Evolutionary conservation across 352 stramenopile species (phyloP), one percentile per base, ranked within the genome.

Genomic region (Phytophthora macrochlamydospora): DNA sequence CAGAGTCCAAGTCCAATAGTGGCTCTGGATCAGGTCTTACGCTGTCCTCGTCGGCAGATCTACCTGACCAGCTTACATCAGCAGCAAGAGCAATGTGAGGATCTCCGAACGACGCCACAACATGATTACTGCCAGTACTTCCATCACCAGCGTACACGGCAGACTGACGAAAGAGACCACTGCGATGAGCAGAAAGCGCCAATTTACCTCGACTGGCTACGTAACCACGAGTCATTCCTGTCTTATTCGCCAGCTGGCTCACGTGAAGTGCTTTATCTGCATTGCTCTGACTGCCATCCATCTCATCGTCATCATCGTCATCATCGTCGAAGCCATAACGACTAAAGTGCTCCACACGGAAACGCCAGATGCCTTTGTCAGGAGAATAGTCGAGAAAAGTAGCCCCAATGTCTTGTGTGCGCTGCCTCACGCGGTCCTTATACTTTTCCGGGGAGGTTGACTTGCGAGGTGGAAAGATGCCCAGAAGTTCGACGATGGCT

Each of bases 311-410:
- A 24, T 92, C 77, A 11, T 91, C 85, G 29, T 92, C 85, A 40
- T 91, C 78, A 55, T 89, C 80, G 45, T 83, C 73, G 53, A 95
- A 85, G 4, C 84, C 87, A 51, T 95, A 95, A 35, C 87, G 87
- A 65, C 84, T 93, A 44, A 95, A 95, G 51, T 95, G 87, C 58
- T 95, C 86, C 14, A 94, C 87, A 32, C 86, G 83, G 66, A 95
- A 95, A 30, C 85, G 82, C 87, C 87, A 95, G 59, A 94, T 83
- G 50, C 87, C 87, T 31, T 79, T 89, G 12, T 88, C 78, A 8
- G 74, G 69, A 8, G 76, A 79, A 66, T 95, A 95, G 57, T 94
- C 85, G 9, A 95, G 68, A 59, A 86, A 93, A 4, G 76, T 92
- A 32, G 87, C 85, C 32, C 83, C 84, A 56, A 94, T 94, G 61